Percentiles rank a stretch among this genome's conserved stretches.
Conservation (phyloP, 2,329 filamentous ascomycete genomes). For the Penicillium sp. region DNA sequence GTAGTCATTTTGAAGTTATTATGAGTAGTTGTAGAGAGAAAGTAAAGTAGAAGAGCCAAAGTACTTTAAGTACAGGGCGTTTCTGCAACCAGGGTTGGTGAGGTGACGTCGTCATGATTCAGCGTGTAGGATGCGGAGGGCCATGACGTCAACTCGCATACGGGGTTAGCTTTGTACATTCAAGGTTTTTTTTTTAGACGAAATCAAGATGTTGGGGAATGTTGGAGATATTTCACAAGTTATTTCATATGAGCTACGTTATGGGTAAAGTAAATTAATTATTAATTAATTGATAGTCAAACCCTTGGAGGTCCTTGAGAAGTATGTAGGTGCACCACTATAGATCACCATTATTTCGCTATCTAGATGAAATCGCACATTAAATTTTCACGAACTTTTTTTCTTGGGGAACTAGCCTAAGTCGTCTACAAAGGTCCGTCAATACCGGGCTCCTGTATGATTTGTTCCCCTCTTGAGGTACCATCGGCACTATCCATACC, state of each 20-base stretch:
- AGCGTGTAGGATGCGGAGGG: constrained; percentile 2
- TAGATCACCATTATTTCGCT: neutral
- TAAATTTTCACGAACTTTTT: no score
- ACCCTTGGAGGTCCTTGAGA: neutral
- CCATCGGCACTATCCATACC: neutral
- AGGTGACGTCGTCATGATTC: constrained; percentile 14
- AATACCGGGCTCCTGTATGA: neutral
- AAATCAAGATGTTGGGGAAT: neutral
- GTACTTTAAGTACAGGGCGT: constrained; percentile 2
- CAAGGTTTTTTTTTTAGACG: neutral
- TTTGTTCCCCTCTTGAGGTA: neutral
- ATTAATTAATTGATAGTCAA: neutral
- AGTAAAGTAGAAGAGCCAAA: neutral
- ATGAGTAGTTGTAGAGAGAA: neutral
- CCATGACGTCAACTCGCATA: constrained; percentile 9
- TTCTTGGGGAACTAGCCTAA: neutral
- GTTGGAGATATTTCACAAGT: neutral
- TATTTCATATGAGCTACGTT: neutral
- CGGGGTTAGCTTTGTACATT: neutral
- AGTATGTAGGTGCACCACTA: neutral
- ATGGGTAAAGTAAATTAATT: neutral
- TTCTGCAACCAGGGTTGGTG: constrained; percentile 2
- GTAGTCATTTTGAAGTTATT: constrained; percentile 8
- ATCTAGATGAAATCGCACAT: neutral
- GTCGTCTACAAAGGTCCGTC: neutral